Evolutionary conservation across 495 filamentous ascomycete species (phyloP), one percentile per base, ranked within the genome.

Genomic region (Daldinia grandis): DNA sequence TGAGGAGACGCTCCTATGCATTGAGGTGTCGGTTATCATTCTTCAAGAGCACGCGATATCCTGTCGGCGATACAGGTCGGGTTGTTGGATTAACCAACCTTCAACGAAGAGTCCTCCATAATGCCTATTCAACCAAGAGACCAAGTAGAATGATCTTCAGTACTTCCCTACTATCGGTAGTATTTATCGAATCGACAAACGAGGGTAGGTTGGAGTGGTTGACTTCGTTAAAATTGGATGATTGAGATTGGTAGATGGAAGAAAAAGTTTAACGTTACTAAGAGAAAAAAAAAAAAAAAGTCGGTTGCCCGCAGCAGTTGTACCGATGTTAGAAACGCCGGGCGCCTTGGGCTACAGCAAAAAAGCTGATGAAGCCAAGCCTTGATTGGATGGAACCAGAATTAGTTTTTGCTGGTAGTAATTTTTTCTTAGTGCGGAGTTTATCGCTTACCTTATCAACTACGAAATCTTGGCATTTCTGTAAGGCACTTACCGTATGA

Each of bases 1-100:
- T 91, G 78, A 88, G 90, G 71, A 99, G 85, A 71, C 93, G 93
- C 74, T 94, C 92, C 95, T 95, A 69, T 69, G 14, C 42, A 54
- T 49, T 53, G 10, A 38, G 54, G 62, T 53, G 66, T 71, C 64
- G 66, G 71, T 77, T 71, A 76, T 64, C 33, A 40, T 66, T 40
- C 38, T 58, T 56, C 30, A 53, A 49, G 49, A 47, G 28, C 67
- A 60, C 58, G 69, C 60, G 50, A 68, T 53, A 59, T 51, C 31
- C n/a, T 35, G 28, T 51, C n/a, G 47, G 57, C 14, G 21, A 49
- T 35, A 61, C 56, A 50, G 53, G 58, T 47, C 56, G 37, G 57
- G 37, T 50, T 31, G 57, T 53, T 10, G 49, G 40, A 50, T 66
- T 44, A 40, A 77, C 78, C 54, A 74, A 80, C 78, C 78, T 80